These are phyloP conservation scores for Hymenoscyphus albidus DNA, from an alignment of 2,329 filamentous ascomycete genomes.

Conservation along the genomic window DNA sequence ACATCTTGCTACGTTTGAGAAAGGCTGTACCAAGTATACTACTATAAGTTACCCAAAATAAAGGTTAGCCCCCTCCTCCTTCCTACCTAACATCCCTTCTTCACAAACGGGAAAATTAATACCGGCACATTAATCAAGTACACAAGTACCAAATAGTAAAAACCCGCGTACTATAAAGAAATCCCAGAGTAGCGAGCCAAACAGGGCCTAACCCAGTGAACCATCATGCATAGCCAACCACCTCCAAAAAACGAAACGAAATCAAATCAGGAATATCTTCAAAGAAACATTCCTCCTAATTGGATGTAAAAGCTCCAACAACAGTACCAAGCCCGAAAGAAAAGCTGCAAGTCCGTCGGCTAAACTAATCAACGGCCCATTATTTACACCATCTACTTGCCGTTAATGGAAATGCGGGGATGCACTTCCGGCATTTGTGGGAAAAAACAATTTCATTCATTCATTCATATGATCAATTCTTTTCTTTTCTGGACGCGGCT, in stretches of 20 bases:
- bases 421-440: neutral
- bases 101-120: no score
- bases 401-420: neutral
- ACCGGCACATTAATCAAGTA: no score
- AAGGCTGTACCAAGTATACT: no score
- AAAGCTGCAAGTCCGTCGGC: neutral
- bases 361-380: neutral
- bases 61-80: no score
- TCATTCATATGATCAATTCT: conserved; percentile 19
- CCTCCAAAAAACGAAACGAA: neutral
- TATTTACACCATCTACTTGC: neutral
- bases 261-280: neutral
- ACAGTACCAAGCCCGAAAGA: neutral
- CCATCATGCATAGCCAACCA: neutral
- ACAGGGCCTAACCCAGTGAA: neutral
- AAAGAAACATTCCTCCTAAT: neutral
- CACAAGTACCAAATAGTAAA: no score
- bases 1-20: no score
- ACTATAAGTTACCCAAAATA: no score
- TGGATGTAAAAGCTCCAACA: neutral
- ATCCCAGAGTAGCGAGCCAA: no score
- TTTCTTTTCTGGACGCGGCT: conserved; percentile 15
- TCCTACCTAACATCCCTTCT: no score
- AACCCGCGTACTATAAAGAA: no score
- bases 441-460: no score